A percentile compares a stretch with the other conserved stretches of the same genome.
phyloP scores from a whole-genome alignment of 1,284 basidiomycete species.

The Cryptococcus amylolentus region DNA sequence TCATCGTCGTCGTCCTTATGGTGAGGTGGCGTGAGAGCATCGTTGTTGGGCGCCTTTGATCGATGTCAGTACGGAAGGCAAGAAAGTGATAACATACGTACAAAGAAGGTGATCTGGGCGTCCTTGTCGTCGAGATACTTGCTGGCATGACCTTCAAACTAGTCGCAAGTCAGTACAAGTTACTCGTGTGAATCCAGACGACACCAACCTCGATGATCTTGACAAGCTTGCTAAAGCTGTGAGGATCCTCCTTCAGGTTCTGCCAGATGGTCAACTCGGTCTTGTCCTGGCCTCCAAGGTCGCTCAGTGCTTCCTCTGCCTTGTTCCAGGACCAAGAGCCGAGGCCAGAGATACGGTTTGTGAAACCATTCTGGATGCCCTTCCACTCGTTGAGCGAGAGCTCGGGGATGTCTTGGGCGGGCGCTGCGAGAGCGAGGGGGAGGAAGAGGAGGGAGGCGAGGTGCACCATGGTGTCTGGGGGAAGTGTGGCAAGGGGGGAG shows the following conservation, averaged over 20 bases:
- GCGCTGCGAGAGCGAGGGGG: constrained; percentile 14
- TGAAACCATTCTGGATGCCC: constrained; percentile 29
- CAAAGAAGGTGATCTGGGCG: constrained; percentile 49
- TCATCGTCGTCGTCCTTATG: constrained; percentile 42
- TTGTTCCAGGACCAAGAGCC: constrained; percentile 29
- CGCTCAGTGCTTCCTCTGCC: constrained; percentile 30
- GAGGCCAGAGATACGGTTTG: constrained; percentile 25
- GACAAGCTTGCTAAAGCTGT: constrained; percentile 45
- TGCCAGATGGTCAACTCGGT: constrained; percentile 41
- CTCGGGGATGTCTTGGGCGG: constrained; percentile 23
- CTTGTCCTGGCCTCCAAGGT: constrained; percentile 16
- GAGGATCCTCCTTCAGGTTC: constrained; percentile 40
- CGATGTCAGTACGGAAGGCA: not conserved
- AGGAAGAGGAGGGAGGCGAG: constrained; percentile 10
- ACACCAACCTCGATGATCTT: constrained; percentile 45
- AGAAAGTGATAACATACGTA: constrained; percentile 21
- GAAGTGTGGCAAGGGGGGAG: too few species aligned
- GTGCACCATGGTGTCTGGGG: constrained; percentile 7
- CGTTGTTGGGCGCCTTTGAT: constrained; percentile 44
- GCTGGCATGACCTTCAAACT: constrained; percentile 39
- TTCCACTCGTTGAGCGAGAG: constrained; percentile 36
- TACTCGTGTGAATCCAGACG: not conserved
- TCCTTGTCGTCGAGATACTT: constrained; percentile 45
- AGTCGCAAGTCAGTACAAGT: not conserved
- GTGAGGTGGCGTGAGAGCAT: constrained; percentile 40